These are phyloP conservation scores for Pythium utonaiense DNA, from an alignment of 352 stramenopile genomes.

Conservation along the genomic window DNA sequence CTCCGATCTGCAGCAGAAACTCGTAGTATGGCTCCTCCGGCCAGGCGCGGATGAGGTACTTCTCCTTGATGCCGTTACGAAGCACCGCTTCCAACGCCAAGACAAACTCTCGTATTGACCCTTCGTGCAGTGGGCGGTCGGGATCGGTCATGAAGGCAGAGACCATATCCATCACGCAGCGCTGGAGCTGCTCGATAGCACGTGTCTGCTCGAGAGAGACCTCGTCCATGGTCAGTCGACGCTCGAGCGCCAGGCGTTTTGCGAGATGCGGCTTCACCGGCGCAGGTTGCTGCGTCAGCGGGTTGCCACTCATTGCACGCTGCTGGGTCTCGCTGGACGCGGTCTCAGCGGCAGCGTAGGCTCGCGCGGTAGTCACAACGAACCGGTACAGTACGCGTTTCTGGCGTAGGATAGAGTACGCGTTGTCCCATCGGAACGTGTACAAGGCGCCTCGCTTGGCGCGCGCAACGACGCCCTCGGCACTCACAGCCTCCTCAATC, in stretches of 20 bases:
- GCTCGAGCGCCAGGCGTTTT: constrained; percentile 36
- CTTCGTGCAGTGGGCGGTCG: constrained; percentile 71
- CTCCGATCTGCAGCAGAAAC: constrained; percentile 57
- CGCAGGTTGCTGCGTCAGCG: constrained; percentile 10
- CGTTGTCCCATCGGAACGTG: constrained; percentile 72
- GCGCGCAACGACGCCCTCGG: constrained; percentile 34
- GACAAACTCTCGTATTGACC: constrained; percentile 52
- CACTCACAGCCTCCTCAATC: constrained; percentile 8
- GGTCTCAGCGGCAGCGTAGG: constrained; percentile 42
- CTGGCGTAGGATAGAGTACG: constrained; percentile 68
- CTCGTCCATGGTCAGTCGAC: constrained; percentile 24
- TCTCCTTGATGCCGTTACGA: constrained; percentile 61
- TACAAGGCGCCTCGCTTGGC: constrained; percentile 36
- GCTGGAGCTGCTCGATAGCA: constrained; percentile 30
- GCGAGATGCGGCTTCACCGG: constrained; percentile 33
- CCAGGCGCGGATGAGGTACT: constrained; percentile 39
- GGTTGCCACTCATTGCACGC: constrained; percentile 8
- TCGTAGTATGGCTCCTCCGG: constrained; percentile 71
- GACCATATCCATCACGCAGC: constrained; percentile 63
- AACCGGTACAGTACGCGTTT: constrained; percentile 64
- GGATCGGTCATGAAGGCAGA: constrained; percentile 65
- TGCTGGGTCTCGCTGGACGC: constrained; percentile 44
- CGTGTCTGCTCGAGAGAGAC: constrained; percentile 26
- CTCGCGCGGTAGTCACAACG: constrained; percentile 35
- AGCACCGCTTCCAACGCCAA: constrained; percentile 63